Percentiles rank a stretch among this genome's conserved stretches.
Conservation (phyloP, 2,329 filamentous ascomycete genomes). For the Ophiocordyceps camponoti-floridani region DNA sequence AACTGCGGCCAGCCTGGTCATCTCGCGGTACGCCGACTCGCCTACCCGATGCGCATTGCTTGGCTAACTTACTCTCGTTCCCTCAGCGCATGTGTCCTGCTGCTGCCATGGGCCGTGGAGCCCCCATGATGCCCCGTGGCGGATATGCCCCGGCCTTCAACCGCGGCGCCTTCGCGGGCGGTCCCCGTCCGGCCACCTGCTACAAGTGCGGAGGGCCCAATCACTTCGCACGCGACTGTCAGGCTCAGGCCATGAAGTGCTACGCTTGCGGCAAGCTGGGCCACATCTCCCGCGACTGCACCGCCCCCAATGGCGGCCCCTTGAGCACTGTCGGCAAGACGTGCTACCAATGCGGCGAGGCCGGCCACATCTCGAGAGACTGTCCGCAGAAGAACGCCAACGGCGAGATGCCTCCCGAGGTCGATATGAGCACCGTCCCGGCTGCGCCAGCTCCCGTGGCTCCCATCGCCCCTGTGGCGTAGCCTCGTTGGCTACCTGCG, state of each 20-base stretch:
- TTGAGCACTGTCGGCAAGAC: constrained; percentile 95
- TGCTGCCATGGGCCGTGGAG: constrained; percentile 45
- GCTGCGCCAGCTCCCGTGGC: constrained; percentile 28
- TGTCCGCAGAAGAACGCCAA: constrained; percentile 57
- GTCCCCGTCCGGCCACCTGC: constrained; percentile 51
- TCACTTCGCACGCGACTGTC: constrained; percentile 96
- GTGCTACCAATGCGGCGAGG: constrained; percentile 93
- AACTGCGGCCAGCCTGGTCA: constrained; percentile 89
- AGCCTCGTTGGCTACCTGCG: constrained; percentile 4
- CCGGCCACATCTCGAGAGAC: constrained; percentile 90
- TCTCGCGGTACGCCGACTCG: constrained; percentile 49
- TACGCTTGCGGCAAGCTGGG: constrained; percentile 92
- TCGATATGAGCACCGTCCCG: constrained; percentile 23
- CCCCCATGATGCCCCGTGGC: constrained; percentile 45
- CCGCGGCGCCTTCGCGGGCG: constrained; percentile 60
- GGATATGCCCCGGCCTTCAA: constrained; percentile 44
- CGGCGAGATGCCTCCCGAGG: constrained; percentile 28
- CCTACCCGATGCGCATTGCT: constrained; percentile 38
- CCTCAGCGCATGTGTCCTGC: constrained; percentile 63
- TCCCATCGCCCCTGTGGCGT: constrained; percentile 22
- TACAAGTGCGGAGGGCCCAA: constrained; percentile 76
- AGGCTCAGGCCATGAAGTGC: constrained; percentile 97
- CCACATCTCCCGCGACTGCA: constrained; percentile 88
- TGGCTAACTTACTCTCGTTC: constrained; percentile 4
- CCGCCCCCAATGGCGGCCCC: constrained; percentile 86